Evolutionary conservation across 2,329 filamentous ascomycete genomes (phyloP).

Genomic region (Apiospora phragmitis): DNA sequence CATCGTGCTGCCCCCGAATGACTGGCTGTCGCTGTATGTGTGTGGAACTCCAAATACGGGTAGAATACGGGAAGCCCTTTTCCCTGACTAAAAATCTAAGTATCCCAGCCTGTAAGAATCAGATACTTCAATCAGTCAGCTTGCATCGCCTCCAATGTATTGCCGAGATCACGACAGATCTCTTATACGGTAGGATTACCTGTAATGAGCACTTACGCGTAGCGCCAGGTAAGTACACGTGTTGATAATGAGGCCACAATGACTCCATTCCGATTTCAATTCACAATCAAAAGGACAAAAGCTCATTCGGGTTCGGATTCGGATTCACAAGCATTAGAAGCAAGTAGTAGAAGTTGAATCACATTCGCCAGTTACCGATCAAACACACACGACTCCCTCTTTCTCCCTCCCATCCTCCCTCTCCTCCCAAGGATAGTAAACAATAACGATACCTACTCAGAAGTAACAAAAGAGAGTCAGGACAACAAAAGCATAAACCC

Average conservation of each 20-base stretch:
- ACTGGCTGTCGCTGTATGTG: too few relatives aligned
- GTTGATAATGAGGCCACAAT: background rate
- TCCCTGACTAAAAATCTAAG: background rate
- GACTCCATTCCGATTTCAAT: background rate
- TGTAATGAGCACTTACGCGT: background rate
- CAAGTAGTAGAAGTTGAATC: background rate
- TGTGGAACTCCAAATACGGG: background rate
- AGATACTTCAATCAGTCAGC: too few relatives aligned
- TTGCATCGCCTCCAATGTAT: background rate
- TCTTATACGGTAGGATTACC: background rate
- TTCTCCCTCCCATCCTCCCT: background rate
- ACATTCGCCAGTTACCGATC: background rate
- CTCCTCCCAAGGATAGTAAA: too few relatives aligned
- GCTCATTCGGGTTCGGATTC: too few relatives aligned
- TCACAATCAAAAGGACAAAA: too few relatives aligned
- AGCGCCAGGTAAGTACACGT: background rate
- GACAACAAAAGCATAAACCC: background rate
- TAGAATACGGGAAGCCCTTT: background rate
- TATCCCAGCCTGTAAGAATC: too few relatives aligned
- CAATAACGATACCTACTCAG: background rate
- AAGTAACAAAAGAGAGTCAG: background rate
- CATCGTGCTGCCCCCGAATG: too few relatives aligned
- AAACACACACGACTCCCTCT: background rate
- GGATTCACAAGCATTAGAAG: background rate
- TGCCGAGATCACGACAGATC: background rate